phyloP scores from a whole-genome alignment of 352 stramenopile genomes.

The Phytopythium oedochilum region DNA sequence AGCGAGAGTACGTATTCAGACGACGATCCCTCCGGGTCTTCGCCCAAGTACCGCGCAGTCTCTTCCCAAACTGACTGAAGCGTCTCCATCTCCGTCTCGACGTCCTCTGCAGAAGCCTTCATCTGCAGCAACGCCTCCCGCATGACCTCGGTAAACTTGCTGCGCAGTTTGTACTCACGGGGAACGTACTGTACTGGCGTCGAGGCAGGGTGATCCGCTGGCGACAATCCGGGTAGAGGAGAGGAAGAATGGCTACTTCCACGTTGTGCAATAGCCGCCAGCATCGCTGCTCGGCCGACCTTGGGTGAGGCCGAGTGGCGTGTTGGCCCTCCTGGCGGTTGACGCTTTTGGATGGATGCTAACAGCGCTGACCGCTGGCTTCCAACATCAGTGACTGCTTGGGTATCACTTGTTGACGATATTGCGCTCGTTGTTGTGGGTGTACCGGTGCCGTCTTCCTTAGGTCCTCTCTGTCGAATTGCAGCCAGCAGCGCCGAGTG shows the following conservation, averaged over 20 bases:
- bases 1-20: constrained; percentile 71
- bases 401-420: no score
- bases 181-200: constrained; percentile 22
- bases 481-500: neutral
- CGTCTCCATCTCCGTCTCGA: constrained; percentile 61
- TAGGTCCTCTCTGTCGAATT: neutral
- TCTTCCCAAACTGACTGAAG: constrained; percentile 59
- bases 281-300: neutral
- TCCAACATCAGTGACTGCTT: neutral
- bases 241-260: neutral
- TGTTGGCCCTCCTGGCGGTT: neutral
- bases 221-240: constrained; percentile 5
- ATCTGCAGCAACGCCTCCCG: constrained; percentile 38
- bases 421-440: no score
- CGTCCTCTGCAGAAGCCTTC: constrained; percentile 45
- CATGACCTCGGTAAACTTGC: constrained; percentile 61
- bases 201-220: neutral
- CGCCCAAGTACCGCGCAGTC: constrained; percentile 62
- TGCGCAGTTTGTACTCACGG: constrained; percentile 42
- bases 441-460: neutral
- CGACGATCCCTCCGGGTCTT: constrained; percentile 45
- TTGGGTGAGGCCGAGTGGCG: neutral
- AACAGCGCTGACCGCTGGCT: neutral
- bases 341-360: neutral
- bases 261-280: constrained; percentile 15